Evolutionary conservation across 2,329 filamentous ascomycete species (phyloP).

Genomic region (Rutstroemia sp.): DNA sequence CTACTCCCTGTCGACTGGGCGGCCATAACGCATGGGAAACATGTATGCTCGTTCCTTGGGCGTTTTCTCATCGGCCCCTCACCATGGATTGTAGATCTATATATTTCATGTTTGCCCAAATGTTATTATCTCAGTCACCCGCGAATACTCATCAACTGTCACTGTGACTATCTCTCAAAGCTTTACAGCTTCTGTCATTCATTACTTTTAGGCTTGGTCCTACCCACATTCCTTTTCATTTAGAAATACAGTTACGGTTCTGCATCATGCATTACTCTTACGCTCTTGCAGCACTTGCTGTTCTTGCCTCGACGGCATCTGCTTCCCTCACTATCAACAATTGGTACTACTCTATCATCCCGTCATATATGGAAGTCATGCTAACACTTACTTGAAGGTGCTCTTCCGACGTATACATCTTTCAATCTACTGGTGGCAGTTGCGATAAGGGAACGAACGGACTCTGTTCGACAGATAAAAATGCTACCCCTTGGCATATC

Average conservation of each 20-base stretch:
- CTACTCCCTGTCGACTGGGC: not conserved
- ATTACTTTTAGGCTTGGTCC: slow-evolving; percentile 1
- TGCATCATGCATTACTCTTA: slow-evolving; percentile 5
- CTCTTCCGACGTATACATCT: slow-evolving; percentile 2
- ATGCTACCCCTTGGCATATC: slow-evolving; percentile 4
- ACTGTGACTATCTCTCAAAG: not conserved
- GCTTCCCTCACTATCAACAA: slow-evolving; percentile 9
- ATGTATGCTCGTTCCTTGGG: not conserved
- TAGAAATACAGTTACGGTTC: not conserved
- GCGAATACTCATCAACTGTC: not conserved
- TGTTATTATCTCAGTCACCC: not conserved
- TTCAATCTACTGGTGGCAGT: slow-evolving; percentile 1
- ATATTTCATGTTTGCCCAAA: not conserved
- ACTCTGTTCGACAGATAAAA: not conserved
- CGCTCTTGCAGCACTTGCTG: slow-evolving; percentile 6
- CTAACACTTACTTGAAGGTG: not conserved
- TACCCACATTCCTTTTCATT: slow-evolving; percentile 4
- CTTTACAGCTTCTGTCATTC: slow-evolving; percentile 1
- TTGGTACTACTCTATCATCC: not conserved
- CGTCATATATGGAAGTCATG: no score
- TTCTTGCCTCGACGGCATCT: slow-evolving; percentile 3
- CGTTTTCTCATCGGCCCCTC: not conserved
- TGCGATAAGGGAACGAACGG: slow-evolving; percentile 4
- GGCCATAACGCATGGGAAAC: not conserved
- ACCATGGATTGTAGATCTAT: not conserved